phyloP scores from a whole-genome alignment of 768 basidiomycete species.

The Collybia nuda region DNA sequence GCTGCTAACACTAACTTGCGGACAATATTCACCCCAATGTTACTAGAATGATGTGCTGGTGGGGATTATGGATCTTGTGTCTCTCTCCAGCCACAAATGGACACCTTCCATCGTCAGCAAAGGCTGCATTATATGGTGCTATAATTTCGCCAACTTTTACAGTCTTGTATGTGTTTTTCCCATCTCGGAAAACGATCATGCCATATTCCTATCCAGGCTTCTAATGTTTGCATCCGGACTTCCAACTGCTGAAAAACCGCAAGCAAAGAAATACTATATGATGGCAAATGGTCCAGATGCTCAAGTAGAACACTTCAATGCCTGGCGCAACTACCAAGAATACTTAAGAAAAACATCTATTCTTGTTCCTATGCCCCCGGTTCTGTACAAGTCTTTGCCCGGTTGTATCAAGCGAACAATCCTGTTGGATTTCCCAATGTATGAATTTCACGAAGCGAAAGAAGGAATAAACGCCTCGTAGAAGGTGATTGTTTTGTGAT shows the following conservation, averaged over 20 bases:
- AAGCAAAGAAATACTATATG: slow-evolving; percentile 58
- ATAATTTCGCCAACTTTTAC: slow-evolving; percentile 67
- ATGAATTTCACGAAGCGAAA: slow-evolving; percentile 50
- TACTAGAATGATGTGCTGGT: slow-evolving; percentile 58
- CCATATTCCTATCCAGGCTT: slow-evolving; percentile 29
- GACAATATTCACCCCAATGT: too few relatives aligned
- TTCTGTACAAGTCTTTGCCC: slow-evolving; percentile 53
- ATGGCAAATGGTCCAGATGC: slow-evolving; percentile 42
- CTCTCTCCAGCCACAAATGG: slow-evolving; percentile 58
- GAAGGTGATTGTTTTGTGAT: too few relatives aligned
- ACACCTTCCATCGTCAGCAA: slow-evolving; percentile 35
- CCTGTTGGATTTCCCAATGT: slow-evolving; percentile 64
- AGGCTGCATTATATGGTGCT: slow-evolving; percentile 57
- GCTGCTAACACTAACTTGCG: slow-evolving; percentile 7
- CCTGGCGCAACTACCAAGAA: slow-evolving; percentile 53
- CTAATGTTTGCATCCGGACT: slow-evolving; percentile 69
- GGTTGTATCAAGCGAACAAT: slow-evolving; percentile 50
- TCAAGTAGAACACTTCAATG: slow-evolving; percentile 24
- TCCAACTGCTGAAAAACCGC: slow-evolving; percentile 70
- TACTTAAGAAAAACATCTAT: slow-evolving; percentile 61
- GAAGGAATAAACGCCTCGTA: slow-evolving; percentile 27
- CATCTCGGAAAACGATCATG: neutral
- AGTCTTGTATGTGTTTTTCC: slow-evolving; percentile 42
- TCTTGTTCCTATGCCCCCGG: slow-evolving; percentile 59
- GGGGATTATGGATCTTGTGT: slow-evolving; percentile 62